Conservation (phyloP, 1,284 basidiomycete genomes). For the Pseudozyma sp. region DNA sequence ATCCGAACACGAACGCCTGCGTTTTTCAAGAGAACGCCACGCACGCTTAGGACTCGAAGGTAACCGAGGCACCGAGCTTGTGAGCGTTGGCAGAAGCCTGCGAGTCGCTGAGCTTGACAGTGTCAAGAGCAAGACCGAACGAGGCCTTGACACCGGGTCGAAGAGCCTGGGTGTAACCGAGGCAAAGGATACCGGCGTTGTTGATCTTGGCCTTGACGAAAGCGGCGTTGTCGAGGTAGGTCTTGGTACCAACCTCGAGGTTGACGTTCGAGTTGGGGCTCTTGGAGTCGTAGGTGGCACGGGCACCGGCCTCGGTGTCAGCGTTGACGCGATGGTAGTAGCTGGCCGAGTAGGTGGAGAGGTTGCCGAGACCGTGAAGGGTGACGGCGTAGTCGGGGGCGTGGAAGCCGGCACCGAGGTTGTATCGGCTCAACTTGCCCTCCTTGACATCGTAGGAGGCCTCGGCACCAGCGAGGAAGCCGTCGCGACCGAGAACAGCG, state of each 20-base stretch:
- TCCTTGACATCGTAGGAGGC: slow-evolving; percentile 95
- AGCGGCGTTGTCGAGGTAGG: slow-evolving; percentile 85
- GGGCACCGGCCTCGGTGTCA: slow-evolving; percentile 95
- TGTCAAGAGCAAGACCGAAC: slow-evolving; percentile 76
- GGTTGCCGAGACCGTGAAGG: slow-evolving; percentile 92
- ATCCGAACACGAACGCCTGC: slow-evolving; percentile 4
- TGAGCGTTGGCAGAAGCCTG: slow-evolving; percentile 70
- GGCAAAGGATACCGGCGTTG: slow-evolving; percentile 75
- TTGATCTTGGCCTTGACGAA: slow-evolving; percentile 99
- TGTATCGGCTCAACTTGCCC: slow-evolving; percentile 91
- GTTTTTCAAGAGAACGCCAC: background rate
- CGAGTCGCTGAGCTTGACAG: slow-evolving; percentile 66
- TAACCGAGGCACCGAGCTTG: slow-evolving; percentile 74
- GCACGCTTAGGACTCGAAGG: slow-evolving; percentile 71
- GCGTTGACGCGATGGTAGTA: slow-evolving; percentile 97
- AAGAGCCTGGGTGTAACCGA: slow-evolving; percentile 66
- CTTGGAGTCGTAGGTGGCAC: slow-evolving; percentile 91
- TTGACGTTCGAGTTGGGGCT: slow-evolving; percentile 82
- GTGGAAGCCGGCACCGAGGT: slow-evolving; percentile 91
- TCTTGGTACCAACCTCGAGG: slow-evolving; percentile 95
- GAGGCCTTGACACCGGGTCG: slow-evolving; percentile 90
- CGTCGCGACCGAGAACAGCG: slow-evolving; percentile 87
- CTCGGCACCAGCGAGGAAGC: slow-evolving; percentile 96
- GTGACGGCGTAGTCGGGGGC: slow-evolving; percentile 97
- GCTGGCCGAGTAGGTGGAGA: slow-evolving; percentile 91